Evolutionary conservation across 768 basidiomycete genomes (phyloP), one percentile per base, ranked within the genome.

Genomic region (Imleria badia): DNA sequence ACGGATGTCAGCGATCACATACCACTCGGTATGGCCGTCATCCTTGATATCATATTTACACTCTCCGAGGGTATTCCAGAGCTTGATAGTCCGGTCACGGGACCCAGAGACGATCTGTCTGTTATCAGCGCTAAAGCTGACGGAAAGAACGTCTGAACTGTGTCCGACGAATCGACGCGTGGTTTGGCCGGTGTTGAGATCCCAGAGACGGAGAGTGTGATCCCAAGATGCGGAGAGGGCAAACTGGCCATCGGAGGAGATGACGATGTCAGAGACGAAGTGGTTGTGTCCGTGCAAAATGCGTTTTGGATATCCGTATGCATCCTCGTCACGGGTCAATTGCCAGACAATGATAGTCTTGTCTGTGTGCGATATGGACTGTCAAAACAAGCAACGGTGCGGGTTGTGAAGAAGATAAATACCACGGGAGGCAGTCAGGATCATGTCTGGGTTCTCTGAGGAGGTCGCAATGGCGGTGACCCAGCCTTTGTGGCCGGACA

Each of bases 331-430:
- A 61, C 97, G 91, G 65, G 96, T 97, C 71, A 99, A 81, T 73
- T 94, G 90, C 97, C 97, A 99, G 71, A 98, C 94, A 72, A 99
- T 98, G 81, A 98, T 92, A 52, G 94, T 97, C 85, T 97, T 98
- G 89, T 99, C 97, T 96, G 87, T 96, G 93, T 94, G 73, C 59
- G 60, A 59, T 60, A 41, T 51, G 49, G 38, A 34, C 46, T 2
- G 62, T 61, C 55, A 66, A 62, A 63, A 65, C 55, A 47, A 59
- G 54, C 40, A 54, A 52, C 22, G 40, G 56, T 11, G 41, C 12
- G 33, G 39, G 29, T 33, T 45, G 51, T 41, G 52, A 56, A 48
- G 10, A 35, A 36, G 51, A 54, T 42, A 75, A 66, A 65, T 81
- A 97, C 94, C 94, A 78, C 97, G 86, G 60, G 97, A 98, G 62